Base-by-base conservation (phyloP, 345 rosid genomes). In the Brassica nigra region DNA sequence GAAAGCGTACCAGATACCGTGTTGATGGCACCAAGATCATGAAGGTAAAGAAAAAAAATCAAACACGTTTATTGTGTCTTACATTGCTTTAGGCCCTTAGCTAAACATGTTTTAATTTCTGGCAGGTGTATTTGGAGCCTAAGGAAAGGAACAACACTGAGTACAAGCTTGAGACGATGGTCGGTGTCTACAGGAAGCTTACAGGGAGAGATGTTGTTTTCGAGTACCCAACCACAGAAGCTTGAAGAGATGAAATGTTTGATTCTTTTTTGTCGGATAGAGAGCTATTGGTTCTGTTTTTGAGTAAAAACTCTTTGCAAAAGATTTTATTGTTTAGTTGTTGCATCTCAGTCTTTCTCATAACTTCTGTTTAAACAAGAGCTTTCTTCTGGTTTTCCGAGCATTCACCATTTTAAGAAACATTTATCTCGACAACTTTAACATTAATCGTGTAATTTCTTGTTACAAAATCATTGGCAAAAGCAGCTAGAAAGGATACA, bases 181-280 rank as follows among this genome's bases (percentile, higher is more conserved):
- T 87, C 1, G 92, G 90, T 47, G 97, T 91, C 34, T 93, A 91
- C 93, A 77, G 95, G 87, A 91, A 90, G 84, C 95, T 93, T 68
- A 88, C 93, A 0, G 97, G 95, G 37, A 93, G 87, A 58, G 98
- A 93, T 67, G 98, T 93, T 1, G 98, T 90, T 74, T 93, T 93
- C 49, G 98, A 93, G 52, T 93, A 85, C 78, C 97, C 98, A 2
- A 39, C 66, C 31, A 31, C 86, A 1, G 95, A 89, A 71, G 90
- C 85, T 37, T 93, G 86, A 88, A 81, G 81, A 78, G 70, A 58
- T 71, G 57, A 11, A 71, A 68, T 66, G 62, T 10, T 66, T 72
- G 78, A 29, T 76, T 77, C 65, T 20, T 63, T 80, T 80, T 74
- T 71, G 62, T 70, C 30, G 76, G 83, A 69, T 74, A 74, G 59